phyloP scores from a whole-genome alignment of 345 rosid species.

The Noccaea bulbosa region DNA sequence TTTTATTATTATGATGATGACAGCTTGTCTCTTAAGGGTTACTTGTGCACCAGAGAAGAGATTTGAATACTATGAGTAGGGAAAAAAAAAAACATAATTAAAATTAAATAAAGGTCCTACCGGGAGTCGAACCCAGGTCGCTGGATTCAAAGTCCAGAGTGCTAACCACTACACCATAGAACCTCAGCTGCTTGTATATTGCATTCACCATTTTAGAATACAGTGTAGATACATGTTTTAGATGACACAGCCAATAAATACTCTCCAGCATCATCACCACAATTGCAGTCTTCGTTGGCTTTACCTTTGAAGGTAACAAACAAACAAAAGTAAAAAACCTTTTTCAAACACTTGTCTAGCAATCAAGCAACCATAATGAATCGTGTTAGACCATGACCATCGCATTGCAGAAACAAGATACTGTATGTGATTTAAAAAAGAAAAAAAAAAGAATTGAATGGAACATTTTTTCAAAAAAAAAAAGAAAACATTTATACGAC shows the following conservation, averaged over 20 bases:
- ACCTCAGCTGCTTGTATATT: conserved; percentile 38
- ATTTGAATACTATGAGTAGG: too few relatives aligned
- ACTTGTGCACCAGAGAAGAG: too few relatives aligned
- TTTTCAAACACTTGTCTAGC: neutral
- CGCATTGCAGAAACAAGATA: neutral
- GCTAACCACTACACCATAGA: conserved; percentile 97
- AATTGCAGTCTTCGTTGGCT: neutral
- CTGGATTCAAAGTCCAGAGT: conserved; percentile 96
- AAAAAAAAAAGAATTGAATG: too few relatives aligned
- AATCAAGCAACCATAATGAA: neutral
- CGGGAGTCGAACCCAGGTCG: conserved; percentile 58
- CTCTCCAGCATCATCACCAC: neutral
- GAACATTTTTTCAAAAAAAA: too few relatives aligned
- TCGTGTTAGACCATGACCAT: neutral
- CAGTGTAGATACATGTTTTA: neutral
- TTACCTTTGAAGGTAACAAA: neutral
- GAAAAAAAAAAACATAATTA: too few relatives aligned
- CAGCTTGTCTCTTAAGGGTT: neutral
- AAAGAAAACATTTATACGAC: too few relatives aligned
- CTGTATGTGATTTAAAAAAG: too few relatives aligned
- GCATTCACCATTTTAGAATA: neutral
- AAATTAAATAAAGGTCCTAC: too few relatives aligned
- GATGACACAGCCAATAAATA: conserved; percentile 1
- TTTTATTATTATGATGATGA: conserved; percentile 2
- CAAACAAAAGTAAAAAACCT: neutral